phyloP scores from a whole-genome alignment of 257 asterid genomes.

The Pogostemon cablin region DNA sequence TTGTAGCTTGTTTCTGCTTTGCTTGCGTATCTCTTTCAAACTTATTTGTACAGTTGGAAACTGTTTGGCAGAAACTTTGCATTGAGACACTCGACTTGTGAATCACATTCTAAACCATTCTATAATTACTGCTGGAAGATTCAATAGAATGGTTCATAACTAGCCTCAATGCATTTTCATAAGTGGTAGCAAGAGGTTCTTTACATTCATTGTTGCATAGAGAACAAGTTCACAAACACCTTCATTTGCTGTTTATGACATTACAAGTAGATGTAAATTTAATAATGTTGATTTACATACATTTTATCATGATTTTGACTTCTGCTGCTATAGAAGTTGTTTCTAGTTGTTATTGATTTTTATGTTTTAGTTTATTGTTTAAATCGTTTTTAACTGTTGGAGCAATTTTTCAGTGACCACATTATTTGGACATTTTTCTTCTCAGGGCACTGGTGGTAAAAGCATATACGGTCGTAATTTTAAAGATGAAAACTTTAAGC shows the following conservation, averaged over 20 bases:
- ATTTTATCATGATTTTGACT: conserved; percentile 14
- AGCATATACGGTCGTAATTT: conserved; percentile 95
- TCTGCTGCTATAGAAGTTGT: conserved; percentile 1
- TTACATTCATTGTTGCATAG: neutral
- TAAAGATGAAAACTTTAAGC: conserved; percentile 88
- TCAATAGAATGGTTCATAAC: neutral
- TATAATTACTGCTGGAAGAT: neutral
- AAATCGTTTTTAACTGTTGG: conserved; percentile 13
- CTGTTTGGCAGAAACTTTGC: neutral
- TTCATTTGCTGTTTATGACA: conserved; percentile 5
- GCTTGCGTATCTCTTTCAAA: neutral
- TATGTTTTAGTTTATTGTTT: conserved; percentile 20
- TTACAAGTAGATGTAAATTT: neutral
- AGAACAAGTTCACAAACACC: neutral
- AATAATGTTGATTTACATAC: neutral
- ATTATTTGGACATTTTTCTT: conserved; percentile 23
- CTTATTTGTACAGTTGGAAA: neutral
- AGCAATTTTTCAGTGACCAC: conserved; percentile 6
- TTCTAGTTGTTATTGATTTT: neutral
- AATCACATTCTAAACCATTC: neutral
- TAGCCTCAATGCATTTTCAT: neutral
- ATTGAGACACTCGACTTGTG: neutral
- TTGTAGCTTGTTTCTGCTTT: conserved; percentile 5
- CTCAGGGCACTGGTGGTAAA: conserved; percentile 96
- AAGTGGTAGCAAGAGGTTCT: neutral